phyloP scores from a whole-genome alignment of 345 rosid species.

The Durio zibethinus region DNA sequence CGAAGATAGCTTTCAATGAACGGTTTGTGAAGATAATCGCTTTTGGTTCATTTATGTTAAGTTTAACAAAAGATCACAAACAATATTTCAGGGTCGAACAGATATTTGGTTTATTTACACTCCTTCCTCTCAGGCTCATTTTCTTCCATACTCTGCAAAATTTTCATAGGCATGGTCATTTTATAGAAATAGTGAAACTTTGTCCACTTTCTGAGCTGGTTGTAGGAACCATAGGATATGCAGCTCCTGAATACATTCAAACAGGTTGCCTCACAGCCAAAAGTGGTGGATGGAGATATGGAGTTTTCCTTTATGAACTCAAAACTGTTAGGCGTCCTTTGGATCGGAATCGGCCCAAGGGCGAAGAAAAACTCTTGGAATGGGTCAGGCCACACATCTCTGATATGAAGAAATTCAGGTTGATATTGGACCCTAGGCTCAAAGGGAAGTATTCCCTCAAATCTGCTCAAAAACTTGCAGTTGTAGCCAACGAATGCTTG shows the following conservation, averaged over 20 bases:
- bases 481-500: conserved; percentile 76
- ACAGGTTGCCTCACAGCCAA: conserved; percentile 82
- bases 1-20: too few relatives aligned
- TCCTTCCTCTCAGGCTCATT: too few relatives aligned
- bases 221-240: conserved; percentile 93
- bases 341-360: conserved; percentile 75
- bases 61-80: too few relatives aligned
- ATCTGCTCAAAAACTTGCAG: conserved; percentile 69
- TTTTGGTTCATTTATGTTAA: too few relatives aligned
- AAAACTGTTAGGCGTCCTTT: conserved; percentile 87
- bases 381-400: conserved; percentile 88
- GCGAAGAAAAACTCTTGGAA: conserved; percentile 82
- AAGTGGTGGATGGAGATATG: conserved; percentile 89
- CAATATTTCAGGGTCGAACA: too few relatives aligned
- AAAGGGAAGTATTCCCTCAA: conserved; percentile 64
- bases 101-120: too few relatives aligned
- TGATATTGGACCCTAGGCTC: conserved; percentile 80
- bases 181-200: not conserved
- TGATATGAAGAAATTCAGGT: conserved; percentile 56
- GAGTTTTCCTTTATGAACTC: conserved; percentile 85
- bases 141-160: not conserved
- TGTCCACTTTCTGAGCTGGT: conserved; percentile 40
- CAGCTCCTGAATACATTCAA: conserved; percentile 88
- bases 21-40: too few relatives aligned
- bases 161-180: not conserved